Conservation (phyloP, 257 asterid genomes). For the Jasminum sambac region DNA sequence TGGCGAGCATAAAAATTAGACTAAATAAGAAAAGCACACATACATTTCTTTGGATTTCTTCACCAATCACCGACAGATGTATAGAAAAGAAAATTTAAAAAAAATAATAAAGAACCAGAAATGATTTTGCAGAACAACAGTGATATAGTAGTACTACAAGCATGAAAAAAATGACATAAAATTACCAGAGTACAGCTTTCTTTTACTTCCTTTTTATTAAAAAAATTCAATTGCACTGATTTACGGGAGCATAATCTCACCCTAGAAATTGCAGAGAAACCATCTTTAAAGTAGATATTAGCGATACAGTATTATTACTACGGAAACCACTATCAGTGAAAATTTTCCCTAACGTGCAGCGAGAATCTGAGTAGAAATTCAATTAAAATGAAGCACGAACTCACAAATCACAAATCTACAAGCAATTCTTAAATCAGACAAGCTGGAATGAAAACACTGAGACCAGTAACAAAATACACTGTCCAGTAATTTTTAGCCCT, state of each 20-base stretch:
- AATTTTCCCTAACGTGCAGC: background rate
- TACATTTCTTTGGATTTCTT: constrained; percentile 11
- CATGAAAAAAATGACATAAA: constrained; percentile 4
- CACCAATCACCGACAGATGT: background rate
- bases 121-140: constrained; percentile 7
- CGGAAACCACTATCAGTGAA: background rate
- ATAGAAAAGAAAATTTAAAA: background rate
- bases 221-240: background rate
- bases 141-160: constrained; percentile 5
- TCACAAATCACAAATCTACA: constrained; percentile 6
- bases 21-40: background rate
- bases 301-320: background rate
- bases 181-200: background rate
- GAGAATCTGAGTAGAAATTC: background rate
- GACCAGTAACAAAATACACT: background rate
- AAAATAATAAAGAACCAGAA: constrained; percentile 17
- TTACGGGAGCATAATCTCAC: background rate
- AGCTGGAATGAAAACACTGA: constrained; percentile 16
- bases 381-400: constrained; percentile 3
- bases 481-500: constrained; percentile 1
- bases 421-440: constrained; percentile 9
- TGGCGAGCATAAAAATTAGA: background rate
- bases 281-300: background rate
- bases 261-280: background rate
- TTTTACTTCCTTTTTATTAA: background rate